Percentiles rank a stretch among this genome's conserved stretches.
These are phyloP conservation scores for Geotrichum fermentans DNA, from an alignment of 1,139 yeast species.

Conservation along the genomic window DNA sequence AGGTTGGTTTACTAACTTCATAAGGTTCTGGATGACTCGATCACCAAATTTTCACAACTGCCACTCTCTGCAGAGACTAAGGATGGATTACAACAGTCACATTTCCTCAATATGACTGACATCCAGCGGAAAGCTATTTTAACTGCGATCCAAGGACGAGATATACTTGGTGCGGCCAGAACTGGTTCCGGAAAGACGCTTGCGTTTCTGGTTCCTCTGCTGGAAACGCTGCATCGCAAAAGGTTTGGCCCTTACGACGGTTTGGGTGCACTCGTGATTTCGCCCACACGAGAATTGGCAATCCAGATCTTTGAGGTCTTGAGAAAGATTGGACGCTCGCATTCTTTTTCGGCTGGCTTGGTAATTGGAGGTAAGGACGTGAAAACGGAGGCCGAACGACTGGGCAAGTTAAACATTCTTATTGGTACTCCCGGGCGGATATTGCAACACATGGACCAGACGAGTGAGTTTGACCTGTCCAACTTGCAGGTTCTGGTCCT, in stretches of 20 bases:
- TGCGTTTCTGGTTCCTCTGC: constrained; percentile 81
- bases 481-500: constrained; percentile 78
- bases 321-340: constrained; percentile 73
- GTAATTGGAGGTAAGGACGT: constrained; percentile 97
- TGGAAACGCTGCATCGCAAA: constrained; percentile 66
- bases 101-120: constrained; percentile 72
- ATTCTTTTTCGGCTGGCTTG: constrained; percentile 83
- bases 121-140: constrained; percentile 81
- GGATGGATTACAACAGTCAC: constrained; percentile 64
- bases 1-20: background rate
- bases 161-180: constrained; percentile 85
- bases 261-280: constrained; percentile 81
- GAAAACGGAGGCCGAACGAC: constrained; percentile 78
- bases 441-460: constrained; percentile 90
- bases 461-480: constrained; percentile 75
- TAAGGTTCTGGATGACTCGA: constrained; percentile 27
- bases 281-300: constrained; percentile 93
- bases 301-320: constrained; percentile 90
- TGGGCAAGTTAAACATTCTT: constrained; percentile 74
- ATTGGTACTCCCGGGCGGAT: constrained; percentile 96
- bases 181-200: constrained; percentile 97
- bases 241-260: constrained; percentile 89
- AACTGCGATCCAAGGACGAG: constrained; percentile 70
- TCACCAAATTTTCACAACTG: constrained; percentile 46
- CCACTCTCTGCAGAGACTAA: constrained; percentile 67